phyloP scores from a whole-genome alignment of 163 green algal species.

The Chlamydomonas reinhardtii region DNA sequence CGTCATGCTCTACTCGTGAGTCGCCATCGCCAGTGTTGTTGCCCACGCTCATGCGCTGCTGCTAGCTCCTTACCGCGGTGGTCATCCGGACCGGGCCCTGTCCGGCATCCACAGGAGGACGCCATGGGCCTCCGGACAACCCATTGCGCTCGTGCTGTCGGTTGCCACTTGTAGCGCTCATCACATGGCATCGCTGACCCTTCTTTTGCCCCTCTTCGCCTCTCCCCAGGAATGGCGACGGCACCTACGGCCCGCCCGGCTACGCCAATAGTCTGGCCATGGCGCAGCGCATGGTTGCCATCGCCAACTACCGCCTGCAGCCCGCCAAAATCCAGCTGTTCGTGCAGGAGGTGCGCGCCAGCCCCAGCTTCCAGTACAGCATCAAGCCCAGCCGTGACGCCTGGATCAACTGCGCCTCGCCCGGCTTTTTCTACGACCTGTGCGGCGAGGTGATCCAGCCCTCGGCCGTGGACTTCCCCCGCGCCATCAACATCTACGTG shows the following conservation, averaged over 20 bases:
- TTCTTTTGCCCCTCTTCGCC: too few relatives aligned
- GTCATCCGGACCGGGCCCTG: too few relatives aligned
- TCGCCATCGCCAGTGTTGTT: too few relatives aligned
- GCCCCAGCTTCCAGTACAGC: constrained; percentile 7
- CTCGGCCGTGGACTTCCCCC: neutral
- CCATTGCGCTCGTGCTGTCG: too few relatives aligned
- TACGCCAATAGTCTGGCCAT: neutral
- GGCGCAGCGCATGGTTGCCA: constrained; percentile 5
- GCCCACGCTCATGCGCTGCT: too few relatives aligned
- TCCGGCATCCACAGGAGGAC: too few relatives aligned
- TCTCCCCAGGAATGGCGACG: neutral
- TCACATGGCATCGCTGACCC: too few relatives aligned
- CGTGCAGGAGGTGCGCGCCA: neutral
- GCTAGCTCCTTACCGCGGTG: too few relatives aligned
- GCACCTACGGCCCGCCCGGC: constrained; percentile 13
- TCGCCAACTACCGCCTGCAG: constrained; percentile 15
- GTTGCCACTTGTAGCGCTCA: too few relatives aligned
- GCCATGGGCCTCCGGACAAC: too few relatives aligned
- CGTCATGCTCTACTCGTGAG: constrained; percentile 20
- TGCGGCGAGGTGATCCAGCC: constrained; percentile 7
- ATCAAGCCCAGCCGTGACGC: neutral
- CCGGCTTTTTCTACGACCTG: constrained; percentile 1
- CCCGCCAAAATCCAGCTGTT: constrained; percentile 17
- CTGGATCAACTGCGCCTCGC: constrained; percentile 12
- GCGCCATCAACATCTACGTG: constrained; percentile 28